These are phyloP conservation scores for Colletotrichum liaoningense DNA, from an alignment of 2,329 filamentous ascomycete genomes.

Conservation along the genomic window DNA sequence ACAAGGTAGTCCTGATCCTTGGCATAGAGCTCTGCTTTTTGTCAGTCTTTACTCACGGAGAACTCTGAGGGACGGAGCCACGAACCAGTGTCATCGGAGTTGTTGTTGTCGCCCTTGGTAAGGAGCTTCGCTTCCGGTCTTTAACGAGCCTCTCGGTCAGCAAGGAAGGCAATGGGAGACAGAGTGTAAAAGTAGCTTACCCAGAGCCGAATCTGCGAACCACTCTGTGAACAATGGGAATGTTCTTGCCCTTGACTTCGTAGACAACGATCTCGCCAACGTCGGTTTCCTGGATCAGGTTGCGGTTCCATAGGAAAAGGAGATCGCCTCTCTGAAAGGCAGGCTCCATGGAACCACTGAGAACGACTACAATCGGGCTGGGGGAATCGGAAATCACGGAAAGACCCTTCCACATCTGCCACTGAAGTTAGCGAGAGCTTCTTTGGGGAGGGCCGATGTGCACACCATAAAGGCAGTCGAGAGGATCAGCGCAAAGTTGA, in stretches of 20 bases:
- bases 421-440: constrained; percentile 4
- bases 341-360: constrained; percentile 86
- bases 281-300: constrained; percentile 64
- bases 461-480: constrained; percentile 91
- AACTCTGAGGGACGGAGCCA: background rate
- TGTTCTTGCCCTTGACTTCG: constrained; percentile 92
- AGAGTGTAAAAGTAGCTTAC: constrained; percentile 47
- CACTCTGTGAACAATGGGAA: constrained; percentile 95
- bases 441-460: background rate
- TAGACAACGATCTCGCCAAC: constrained; percentile 72
- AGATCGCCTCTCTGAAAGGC: constrained; percentile 84
- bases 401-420: constrained; percentile 87
- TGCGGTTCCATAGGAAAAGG: constrained; percentile 81
- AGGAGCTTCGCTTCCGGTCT: constrained; percentile 77
- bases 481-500: constrained; percentile 92
- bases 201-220: constrained; percentile 78
- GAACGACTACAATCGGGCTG: constrained; percentile 84
- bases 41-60: background rate
- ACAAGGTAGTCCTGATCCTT: constrained; percentile 87
- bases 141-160: constrained; percentile 3
- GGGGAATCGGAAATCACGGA: constrained; percentile 81
- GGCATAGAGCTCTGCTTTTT: constrained; percentile 67
- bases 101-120: constrained; percentile 98
- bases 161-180: background rate
- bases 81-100: constrained; percentile 75